phyloP scores from a whole-genome alignment of 371 early-diverging fungal species.

The Umbelopsis sp. region DNA sequence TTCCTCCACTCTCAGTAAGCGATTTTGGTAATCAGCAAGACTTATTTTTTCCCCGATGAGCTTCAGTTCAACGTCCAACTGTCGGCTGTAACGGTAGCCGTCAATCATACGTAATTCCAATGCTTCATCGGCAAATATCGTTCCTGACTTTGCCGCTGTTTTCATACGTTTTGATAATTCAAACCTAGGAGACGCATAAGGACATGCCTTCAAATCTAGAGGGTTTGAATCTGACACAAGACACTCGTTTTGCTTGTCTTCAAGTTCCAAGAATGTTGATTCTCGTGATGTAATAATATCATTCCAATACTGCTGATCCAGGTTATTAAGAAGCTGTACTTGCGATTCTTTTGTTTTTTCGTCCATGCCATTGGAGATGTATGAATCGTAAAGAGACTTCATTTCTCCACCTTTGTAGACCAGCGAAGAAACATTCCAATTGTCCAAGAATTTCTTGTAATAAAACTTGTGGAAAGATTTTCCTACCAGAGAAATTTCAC shows the following conservation, averaged over 20 bases:
- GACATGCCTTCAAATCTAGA: too few species aligned
- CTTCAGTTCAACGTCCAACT: not conserved
- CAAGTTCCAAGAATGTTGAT: not conserved
- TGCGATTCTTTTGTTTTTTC: not conserved
- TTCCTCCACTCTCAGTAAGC: not conserved
- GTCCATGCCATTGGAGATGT: not conserved
- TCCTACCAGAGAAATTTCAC: not conserved
- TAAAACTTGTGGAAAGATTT: not conserved
- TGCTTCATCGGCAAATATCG: not conserved
- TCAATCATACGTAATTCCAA: not conserved
- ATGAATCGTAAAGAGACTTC: not conserved
- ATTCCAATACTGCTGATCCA: conserved; percentile 10
- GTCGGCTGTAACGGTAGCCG: not conserved
- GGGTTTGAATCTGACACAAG: too few species aligned
- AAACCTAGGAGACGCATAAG: not conserved
- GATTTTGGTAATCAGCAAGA: not conserved
- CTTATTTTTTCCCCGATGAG: not conserved
- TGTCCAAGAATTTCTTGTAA: conserved; percentile 3
- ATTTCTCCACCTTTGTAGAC: not conserved
- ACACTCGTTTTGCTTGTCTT: not conserved
- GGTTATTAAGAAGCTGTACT: not conserved
- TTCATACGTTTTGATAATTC: not conserved
- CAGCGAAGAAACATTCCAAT: not conserved
- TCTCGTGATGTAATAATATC: not conserved
- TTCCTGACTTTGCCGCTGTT: not conserved